These are phyloP conservation scores for Jackrogersella multiformis DNA, from an alignment of 495 filamentous ascomycete genomes.

Conservation along the genomic window DNA sequence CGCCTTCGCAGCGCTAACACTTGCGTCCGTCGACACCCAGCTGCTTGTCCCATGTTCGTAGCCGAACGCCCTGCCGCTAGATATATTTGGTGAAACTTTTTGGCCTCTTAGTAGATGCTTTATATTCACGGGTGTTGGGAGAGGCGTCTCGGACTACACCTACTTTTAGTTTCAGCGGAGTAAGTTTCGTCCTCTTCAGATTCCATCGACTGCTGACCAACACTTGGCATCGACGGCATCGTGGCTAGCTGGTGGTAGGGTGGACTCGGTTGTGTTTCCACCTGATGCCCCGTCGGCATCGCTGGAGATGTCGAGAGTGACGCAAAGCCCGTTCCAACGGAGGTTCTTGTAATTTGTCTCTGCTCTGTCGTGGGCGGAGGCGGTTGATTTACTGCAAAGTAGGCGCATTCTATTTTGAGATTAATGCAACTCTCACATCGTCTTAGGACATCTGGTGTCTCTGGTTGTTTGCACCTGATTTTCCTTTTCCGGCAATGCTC, in stretches of 20 bases:
- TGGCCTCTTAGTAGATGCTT: slow-evolving; percentile 44
- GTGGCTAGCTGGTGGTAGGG: slow-evolving; percentile 55
- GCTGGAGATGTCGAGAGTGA: slow-evolving; percentile 62
- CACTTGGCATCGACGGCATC: slow-evolving; percentile 60
- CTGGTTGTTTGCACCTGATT: slow-evolving; percentile 86
- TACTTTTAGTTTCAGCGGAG: slow-evolving; percentile 53
- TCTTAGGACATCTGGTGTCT: slow-evolving; percentile 72
- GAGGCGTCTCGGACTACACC: slow-evolving; percentile 33
- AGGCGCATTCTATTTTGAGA: slow-evolving; percentile 94
- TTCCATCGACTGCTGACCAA: slow-evolving; percentile 58
- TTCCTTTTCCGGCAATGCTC: slow-evolving; percentile 95
- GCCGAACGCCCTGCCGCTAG: slow-evolving; percentile 48
- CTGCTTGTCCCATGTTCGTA: slow-evolving; percentile 53
- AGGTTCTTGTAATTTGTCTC: slow-evolving; percentile 51
- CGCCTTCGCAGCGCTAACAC: slow-evolving; percentile 46
- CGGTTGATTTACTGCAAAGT: slow-evolving; percentile 90
- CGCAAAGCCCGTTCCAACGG: slow-evolving; percentile 51
- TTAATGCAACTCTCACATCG: slow-evolving; percentile 96
- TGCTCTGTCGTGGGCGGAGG: slow-evolving; percentile 59
- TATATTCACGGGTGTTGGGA: neutral
- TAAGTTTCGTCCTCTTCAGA: slow-evolving; percentile 50
- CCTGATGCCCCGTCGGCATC: slow-evolving; percentile 54
- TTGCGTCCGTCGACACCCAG: slow-evolving; percentile 56
- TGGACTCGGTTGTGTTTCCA: slow-evolving; percentile 54
- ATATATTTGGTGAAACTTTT: slow-evolving; percentile 49